Percentiles rank a stretch among this genome's conserved stretches.
These are phyloP conservation scores for Ophiostoma himal-ulmi DNA, from an alignment of 2,329 filamentous ascomycete genomes.

Conservation along the genomic window DNA sequence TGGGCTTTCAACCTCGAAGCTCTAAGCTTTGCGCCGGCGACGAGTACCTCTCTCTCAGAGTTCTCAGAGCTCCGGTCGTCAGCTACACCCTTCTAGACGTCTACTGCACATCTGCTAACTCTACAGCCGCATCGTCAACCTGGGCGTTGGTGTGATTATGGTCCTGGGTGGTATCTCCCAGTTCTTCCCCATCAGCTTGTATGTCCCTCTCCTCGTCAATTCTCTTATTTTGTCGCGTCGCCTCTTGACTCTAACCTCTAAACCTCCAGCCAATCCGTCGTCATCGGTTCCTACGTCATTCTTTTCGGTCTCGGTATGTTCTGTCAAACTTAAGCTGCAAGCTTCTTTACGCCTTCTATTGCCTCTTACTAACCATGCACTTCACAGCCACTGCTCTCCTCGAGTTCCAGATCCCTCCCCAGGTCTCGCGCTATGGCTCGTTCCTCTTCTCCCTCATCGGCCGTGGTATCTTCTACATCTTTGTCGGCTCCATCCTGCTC, in stretches of 20 bases:
- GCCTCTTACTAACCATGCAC: neutral
- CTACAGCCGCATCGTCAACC: conserved; percentile 83
- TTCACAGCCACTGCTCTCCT: conserved; percentile 60
- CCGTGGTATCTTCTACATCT: conserved; percentile 94
- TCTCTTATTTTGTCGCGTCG: neutral
- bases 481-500: conserved; percentile 81
- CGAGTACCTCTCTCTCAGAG: neutral
- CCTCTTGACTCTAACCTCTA: neutral
- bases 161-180: conserved; percentile 74
- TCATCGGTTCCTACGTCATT: conserved; percentile 82
- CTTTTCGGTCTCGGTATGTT: conserved; percentile 76
- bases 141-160: conserved; percentile 81
- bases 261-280: conserved; percentile 56
- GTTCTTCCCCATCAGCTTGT: conserved; percentile 59
- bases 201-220: conserved; percentile 34
- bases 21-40: neutral
- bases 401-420: conserved; percentile 93
- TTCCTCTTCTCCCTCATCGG: conserved; percentile 98
- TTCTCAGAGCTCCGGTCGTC: neutral
- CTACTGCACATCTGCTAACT: conserved; percentile 11
- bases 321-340: neutral
- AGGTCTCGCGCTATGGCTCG: conserved; percentile 86
- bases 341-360: neutral
- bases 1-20: neutral
- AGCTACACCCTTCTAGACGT: neutral